phyloP scores from a whole-genome alignment of 345 rosid species.

The Sonneratia alba region DNA sequence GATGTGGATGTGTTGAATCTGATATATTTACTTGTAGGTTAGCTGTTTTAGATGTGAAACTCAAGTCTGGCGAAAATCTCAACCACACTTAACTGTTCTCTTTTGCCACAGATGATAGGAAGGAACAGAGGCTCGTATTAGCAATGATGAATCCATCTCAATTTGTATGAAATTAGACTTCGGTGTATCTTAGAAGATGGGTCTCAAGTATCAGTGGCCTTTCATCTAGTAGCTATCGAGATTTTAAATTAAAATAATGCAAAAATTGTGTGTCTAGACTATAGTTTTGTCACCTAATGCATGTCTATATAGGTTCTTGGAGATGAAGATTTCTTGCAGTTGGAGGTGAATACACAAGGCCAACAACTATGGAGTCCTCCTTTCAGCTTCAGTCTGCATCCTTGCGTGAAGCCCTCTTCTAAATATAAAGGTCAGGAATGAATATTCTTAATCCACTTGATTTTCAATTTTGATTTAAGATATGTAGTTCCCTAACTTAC shows the following conservation, averaged over 20 bases:
- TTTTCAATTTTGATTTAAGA: neutral
- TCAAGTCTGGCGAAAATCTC: neutral
- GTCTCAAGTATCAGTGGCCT: neutral
- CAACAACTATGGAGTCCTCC: constrained; percentile 59
- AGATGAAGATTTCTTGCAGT: neutral
- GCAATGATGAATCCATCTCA: neutral
- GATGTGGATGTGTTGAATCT: neutral
- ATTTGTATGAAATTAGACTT: neutral
- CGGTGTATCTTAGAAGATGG: neutral
- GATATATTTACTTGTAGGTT: neutral
- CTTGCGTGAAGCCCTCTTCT: constrained; percentile 56
- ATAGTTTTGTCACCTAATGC: neutral
- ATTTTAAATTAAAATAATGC: too few species aligned
- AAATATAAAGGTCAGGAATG: constrained; percentile 44
- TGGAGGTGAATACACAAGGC: constrained; percentile 24
- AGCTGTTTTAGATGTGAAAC: neutral
- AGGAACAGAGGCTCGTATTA: neutral
- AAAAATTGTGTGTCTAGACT: too few species aligned
- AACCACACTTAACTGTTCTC: neutral
- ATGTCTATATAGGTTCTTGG: neutral
- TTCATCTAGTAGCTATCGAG: neutral
- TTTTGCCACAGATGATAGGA: neutral
- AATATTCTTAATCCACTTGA: neutral
- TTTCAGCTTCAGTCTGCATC: constrained; percentile 50
- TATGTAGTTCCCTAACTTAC: neutral